Base-by-base conservation (phyloP, 148 eudicot species). In the Cornus controversa region DNA sequence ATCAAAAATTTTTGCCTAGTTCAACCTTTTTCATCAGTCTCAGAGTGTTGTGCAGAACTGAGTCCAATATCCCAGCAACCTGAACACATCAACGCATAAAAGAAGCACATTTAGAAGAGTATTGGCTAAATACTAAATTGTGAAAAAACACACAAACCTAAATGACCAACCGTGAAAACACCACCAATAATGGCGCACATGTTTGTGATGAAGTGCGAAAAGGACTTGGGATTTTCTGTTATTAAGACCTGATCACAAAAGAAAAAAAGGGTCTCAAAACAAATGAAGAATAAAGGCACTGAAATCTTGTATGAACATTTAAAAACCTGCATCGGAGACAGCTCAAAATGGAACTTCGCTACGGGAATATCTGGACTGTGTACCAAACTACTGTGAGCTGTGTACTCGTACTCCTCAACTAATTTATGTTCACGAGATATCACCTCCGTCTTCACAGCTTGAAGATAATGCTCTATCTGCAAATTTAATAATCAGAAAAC, bases 381-480 rank as follows among this genome's bases (percentile, higher is more conserved):
- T 31, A 87, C 78, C 83, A 89, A 88, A 83, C 98, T 93, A 77
- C 99, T 96, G 80, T 96, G 98, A 0, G 99, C 94, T 25, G 98
- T 93, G 84, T 96, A 96, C 87, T 93, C 99, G 37, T 93, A 88
- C 87, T 91, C 99, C 80, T 92, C 94, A 22, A 91, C 79, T 77
- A 96, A 53, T 57, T 85, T 81, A 64, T 83, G 87, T 42, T 72
- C 85, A 47, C 76, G 83, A 42, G 89, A 77, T 78, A 87, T 76
- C 79, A 96, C 94, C 89, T 96, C 97, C 18, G 97, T 88, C 86
- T 96, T 96, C 47, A 93, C 99, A 45, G 88, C 88, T 93, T 96
- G 99, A 76, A 96, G 87, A 90, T 91, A 91, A 86, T 96, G 99
- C 82, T 96, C 99, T 70, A 96, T 88, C 99, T 96, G 91, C 90